Base-by-base conservation (phyloP, 352 stramenopile species). In the Phytopythium cucurbitacearum region DNA sequence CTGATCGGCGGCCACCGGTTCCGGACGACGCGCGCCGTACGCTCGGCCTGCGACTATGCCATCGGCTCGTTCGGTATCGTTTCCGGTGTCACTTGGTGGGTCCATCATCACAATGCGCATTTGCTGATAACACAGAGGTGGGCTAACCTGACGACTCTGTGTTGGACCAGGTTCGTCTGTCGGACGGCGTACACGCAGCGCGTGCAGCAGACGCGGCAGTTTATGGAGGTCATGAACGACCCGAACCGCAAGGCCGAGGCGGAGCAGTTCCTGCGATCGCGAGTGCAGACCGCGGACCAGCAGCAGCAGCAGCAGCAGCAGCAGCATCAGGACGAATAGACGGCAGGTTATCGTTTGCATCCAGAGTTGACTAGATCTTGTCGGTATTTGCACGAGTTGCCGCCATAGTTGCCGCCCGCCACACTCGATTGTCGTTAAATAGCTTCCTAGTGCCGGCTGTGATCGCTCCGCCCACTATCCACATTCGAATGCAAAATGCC, bases 141-240 rank as follows among this genome's bases (percentile, higher is more conserved):
- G 1, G 5, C 9, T 46, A 3, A 61, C 49, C 7, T 4, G 9
- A 10, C 4, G 12, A 50, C 34, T 53, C 13, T 28, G 21, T 28
- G 8, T 38, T 1, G 3, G 2, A 37, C 21, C 41, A 90, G 83
- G 71, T 21, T 89, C 28, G 65, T 92, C 34, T 94, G 84, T 39
- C 65, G 70, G 32, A 60, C 73, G 21, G 59, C 76, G 51, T 82
- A 91, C 56, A 52, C 77, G 36, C 58, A 65, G 12, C 71, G 73
- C 43, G 61, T 73, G 35, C 66, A 52, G 21, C 80, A 90, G 66
- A 92, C 76, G 37, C 76, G 81, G 4, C 58, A 89, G 46, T 91
- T 91, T 62, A 91, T 91, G 80, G 80, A 89, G 46, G 65, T 81
- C 7, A 91, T 91, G 80, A 91, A 91, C 68, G 74, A 91, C 67